Evolutionary conservation across 768 basidiomycete species (phyloP), one percentile per base, ranked within the genome.

Genomic region (Gloeophyllum trabeum): DNA sequence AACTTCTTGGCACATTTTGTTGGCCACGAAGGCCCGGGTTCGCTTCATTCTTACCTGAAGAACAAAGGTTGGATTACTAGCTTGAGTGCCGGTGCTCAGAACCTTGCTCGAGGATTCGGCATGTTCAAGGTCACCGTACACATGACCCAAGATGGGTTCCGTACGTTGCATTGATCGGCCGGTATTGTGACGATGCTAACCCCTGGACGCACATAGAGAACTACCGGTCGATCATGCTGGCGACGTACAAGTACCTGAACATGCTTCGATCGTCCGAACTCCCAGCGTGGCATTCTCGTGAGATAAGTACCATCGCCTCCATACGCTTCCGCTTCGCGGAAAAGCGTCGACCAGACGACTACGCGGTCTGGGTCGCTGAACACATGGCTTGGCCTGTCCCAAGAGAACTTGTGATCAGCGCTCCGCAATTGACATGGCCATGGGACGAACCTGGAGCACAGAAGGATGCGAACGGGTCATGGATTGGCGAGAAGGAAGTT

Each of bases 11-110:
- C 77, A 3, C 86, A 92, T 54, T 79, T 94, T 53, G 61, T 91
- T 24, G 92, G 92, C 0, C 90, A 97, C 54, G 92, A 97, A 62
- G 92, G 92, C 1, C 79, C 82, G 25, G 94, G 94, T 1, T 97
- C 94, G 1, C 62, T 98, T 23, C 73, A 87, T 51, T 88, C 91
- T 1, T 90, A 91, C 57, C 69, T 99, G 43, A 98, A 94, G 64
- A 69, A 70, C 47, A 84, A 82, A 54, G 87, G 89, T 2, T 94
- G 91, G 90, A 71, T 85, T 26, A 89, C 81, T 22, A 67, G 69
- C 10, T 64, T 98, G 39, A 76, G 71, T 42, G 69, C 79, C 35
- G 89, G 84, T 1, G 69, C 75, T 2, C 81, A 84, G 50, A 63
- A 69, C 24, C 70, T 88, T 4, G 87, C 74, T 16, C 73, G 87